A percentile compares a stretch with the other conserved stretches of the same genome.
Evolutionary conservation across 139 green algal genomes (phyloP).

Genomic region (Trebouxia sp.): DNA sequence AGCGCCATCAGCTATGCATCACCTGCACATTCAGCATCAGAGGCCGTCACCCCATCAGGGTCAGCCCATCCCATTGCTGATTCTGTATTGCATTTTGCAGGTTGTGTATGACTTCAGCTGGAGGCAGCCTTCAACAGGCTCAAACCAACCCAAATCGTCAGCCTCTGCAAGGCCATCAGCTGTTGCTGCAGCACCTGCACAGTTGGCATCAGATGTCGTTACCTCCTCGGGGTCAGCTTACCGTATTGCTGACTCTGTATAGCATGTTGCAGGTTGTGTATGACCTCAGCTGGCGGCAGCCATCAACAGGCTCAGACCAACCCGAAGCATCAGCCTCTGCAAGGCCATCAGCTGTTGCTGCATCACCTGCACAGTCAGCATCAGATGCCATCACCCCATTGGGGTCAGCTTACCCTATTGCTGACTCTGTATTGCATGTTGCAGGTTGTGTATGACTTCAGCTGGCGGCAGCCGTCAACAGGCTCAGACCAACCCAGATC

Average conservation of each 20-base stretch:
- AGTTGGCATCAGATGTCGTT: too few relatives aligned
- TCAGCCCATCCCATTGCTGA: neutral
- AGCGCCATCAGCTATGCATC: neutral
- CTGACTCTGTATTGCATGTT: neutral
- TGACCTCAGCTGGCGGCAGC: neutral
- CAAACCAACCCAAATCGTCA: too few relatives aligned
- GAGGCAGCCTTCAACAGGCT: too few relatives aligned
- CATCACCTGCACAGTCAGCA: neutral
- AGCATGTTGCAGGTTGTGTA: neutral
- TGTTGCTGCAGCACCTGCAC: too few relatives aligned
- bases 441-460: neutral
- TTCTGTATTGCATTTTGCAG: too few relatives aligned
- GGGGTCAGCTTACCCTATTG: neutral
- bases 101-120: too few relatives aligned
- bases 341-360: neutral
- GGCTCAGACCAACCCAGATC: neutral
- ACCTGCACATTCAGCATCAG: too few relatives aligned
- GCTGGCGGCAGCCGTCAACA: too few relatives aligned
- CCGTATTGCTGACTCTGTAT: neutral
- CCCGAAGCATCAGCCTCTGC: neutral
- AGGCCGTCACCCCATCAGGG: too few relatives aligned
- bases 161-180: neutral
- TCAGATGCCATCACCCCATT: slow-evolving; percentile 24
- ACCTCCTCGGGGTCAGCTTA: neutral
- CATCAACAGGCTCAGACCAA: neutral